A percentile compares a stretch with the other conserved stretches of the same genome.
Conservation (phyloP, 306 rosid species). For the Vachellia collinsii region DNA sequence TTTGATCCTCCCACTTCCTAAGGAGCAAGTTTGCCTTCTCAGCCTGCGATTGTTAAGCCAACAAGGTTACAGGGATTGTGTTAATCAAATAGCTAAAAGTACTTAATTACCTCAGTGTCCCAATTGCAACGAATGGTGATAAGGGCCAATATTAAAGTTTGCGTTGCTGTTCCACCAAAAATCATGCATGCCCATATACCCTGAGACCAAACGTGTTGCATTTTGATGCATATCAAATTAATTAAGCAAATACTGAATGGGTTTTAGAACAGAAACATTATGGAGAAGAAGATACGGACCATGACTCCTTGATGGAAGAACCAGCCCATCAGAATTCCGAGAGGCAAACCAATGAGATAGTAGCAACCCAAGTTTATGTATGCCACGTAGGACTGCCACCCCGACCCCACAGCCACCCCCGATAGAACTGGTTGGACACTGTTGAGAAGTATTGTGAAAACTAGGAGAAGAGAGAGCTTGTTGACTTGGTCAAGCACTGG, state of each 20-base stretch:
- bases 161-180: slow-evolving; percentile 67
- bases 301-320: slow-evolving; percentile 63
- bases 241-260: no score
- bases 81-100: no score
- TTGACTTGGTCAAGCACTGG: slow-evolving; percentile 45
- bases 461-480: no score
- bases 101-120: slow-evolving; percentile 56
- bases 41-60: slow-evolving; percentile 50
- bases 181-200: slow-evolving; percentile 77
- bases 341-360: slow-evolving; percentile 73
- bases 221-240: no score
- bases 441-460: no score
- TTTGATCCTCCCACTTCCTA: slow-evolving; percentile 38
- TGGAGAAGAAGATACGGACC: slow-evolving; percentile 42
- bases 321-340: slow-evolving; percentile 77
- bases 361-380: slow-evolving; percentile 70
- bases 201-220: no score
- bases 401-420: no score
- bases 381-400: no score
- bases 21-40: slow-evolving; percentile 47
- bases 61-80: no score
- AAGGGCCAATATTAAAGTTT: slow-evolving; percentile 53
- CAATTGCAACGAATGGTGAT: slow-evolving; percentile 67
- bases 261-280: no score
- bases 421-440: no score